These are phyloP conservation scores for Tetrapyrgos nigripes DNA, from an alignment of 1,284 basidiomycete genomes.

Conservation along the genomic window DNA sequence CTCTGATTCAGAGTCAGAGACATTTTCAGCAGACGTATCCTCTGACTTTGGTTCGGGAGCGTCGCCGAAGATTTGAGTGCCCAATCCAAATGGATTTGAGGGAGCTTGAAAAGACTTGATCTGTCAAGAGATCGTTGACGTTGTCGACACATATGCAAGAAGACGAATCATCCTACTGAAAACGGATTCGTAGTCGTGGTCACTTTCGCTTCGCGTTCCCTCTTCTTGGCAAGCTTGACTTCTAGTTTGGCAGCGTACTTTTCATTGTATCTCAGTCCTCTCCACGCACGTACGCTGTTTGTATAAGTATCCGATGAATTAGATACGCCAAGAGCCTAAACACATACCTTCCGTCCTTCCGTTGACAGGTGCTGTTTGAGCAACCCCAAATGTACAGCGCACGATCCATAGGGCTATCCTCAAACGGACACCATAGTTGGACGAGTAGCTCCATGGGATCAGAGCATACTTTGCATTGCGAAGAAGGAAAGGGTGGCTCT, in stretches of 20 bases:
- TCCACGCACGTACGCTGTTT: conserved; percentile 76
- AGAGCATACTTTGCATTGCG: conserved; percentile 73
- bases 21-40: conserved; percentile 29
- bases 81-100: conserved; percentile 54
- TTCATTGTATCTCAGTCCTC: conserved; percentile 73
- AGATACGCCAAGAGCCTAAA: conserved; percentile 3
- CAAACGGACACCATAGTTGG: conserved; percentile 87
- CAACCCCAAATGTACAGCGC: conserved; percentile 86
- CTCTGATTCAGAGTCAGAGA: conserved; percentile 35
- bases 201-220: conserved; percentile 42
- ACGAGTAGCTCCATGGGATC: conserved; percentile 78
- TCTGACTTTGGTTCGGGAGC: conserved; percentile 20
- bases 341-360: conserved; percentile 74
- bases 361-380: conserved; percentile 68
- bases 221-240: conserved; percentile 44
- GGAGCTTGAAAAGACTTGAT: conserved; percentile 30
- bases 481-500: conserved; percentile 60
- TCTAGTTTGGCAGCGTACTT: conserved; percentile 75
- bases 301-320: neutral
- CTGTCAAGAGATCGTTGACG: conserved; percentile 19
- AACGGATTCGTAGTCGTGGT: conserved; percentile 67
- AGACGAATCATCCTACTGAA: conserved; percentile 50
- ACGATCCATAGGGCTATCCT: conserved; percentile 81
- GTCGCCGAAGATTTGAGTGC: conserved; percentile 67
- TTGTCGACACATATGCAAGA: neutral